Evolutionary conservation across 1,284 basidiomycete species (phyloP), one percentile per base, ranked within the genome.

Genomic region (Ustanciosporium gigantosporum): DNA sequence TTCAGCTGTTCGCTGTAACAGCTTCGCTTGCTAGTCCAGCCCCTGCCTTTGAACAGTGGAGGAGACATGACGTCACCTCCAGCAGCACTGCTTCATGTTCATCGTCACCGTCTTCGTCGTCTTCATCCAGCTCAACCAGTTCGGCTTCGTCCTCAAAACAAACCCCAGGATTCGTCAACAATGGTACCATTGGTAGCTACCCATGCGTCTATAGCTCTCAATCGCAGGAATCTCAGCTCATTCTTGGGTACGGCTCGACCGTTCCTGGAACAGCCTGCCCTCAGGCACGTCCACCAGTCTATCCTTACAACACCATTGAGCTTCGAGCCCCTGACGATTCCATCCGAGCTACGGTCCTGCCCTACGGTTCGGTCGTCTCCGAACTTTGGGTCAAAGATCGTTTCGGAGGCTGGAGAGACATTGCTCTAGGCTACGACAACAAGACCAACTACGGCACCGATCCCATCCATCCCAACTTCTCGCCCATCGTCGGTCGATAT

Each of bases 311-410:
- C 36, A 37, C 41, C 11, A 68, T 74, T 48, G 49, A 56, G 31
- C 52, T 74, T 16, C 52, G 55, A 16, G 50, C 71, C 6, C 57
- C 67, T 4, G 71, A 74, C 48, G 70, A 72, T 45, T 64, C 57
- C 13, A 67, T 74, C 25, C 55, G 71, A 14, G 70, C 68, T 17
- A 55, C 55, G 2, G 59, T 67, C 38, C 36, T 67, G 55, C 74
- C 71, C 0, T 66, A 71, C 35, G 76, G 68, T 5, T 61, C 74
- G 1, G 43, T 53, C 6, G 11, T 77, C 29, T 66, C 56, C 20
- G 70, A 76, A 45, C 59, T 76, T 13, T 73, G 66, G 64, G 70
- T 74, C 36, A 65, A 67, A 41, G 73, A 74, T 46, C 55, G 62
- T 14, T 39, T 51, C 19, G 68, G 70, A 3, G 46, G 49, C 6